A percentile compares a stretch with the other conserved stretches of the same genome.
These are phyloP conservation scores for Coemansia biformis DNA, from an alignment of 192 early-diverging fungal species.

Conservation along the genomic window DNA sequence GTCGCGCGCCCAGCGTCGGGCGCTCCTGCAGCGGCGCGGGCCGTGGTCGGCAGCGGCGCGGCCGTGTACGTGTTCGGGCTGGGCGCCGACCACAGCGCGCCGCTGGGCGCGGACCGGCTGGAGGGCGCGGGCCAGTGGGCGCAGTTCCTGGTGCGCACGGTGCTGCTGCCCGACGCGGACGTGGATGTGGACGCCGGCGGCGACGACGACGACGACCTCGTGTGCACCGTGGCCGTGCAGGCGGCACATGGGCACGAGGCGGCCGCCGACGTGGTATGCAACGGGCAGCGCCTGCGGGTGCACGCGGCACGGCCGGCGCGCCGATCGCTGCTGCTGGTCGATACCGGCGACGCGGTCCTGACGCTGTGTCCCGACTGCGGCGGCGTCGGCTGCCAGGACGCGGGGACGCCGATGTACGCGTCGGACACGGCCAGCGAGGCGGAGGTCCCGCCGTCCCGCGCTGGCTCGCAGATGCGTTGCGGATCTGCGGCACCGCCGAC, in stretches of 20 bases:
- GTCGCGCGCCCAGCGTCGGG: slow-evolving; percentile 1
- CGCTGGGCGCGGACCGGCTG: neutral
- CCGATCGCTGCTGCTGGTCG: slow-evolving; percentile 29
- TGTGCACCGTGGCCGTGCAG: slow-evolving; percentile 9
- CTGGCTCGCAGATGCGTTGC: neutral
- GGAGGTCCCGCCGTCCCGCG: neutral
- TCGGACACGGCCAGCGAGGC: slow-evolving; percentile 12
- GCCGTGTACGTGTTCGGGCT: slow-evolving; percentile 26
- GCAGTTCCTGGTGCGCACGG: slow-evolving; percentile 14
- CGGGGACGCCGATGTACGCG: slow-evolving; percentile 1
- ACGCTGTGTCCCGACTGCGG: slow-evolving; percentile 20
- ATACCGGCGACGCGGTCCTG: slow-evolving; percentile 7
- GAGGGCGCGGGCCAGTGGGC: neutral
- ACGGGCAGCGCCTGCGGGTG: slow-evolving; percentile 38
- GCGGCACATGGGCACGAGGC: neutral
- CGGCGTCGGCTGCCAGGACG: slow-evolving; percentile 4
- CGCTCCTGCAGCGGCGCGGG: slow-evolving; percentile 7
- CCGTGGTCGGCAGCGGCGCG: slow-evolving; percentile 1
- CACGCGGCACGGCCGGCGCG: slow-evolving; percentile 8
- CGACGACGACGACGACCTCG: neutral
- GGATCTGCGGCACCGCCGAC: neutral
- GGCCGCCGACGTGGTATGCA: slow-evolving; percentile 1
- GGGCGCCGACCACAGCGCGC: neutral
- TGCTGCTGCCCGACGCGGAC: slow-evolving; percentile 7
- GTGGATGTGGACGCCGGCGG: too few relatives aligned